Conservation (phyloP, 2,329 filamentous ascomycete genomes). For the Lasiodiplodia sp. region DNA sequence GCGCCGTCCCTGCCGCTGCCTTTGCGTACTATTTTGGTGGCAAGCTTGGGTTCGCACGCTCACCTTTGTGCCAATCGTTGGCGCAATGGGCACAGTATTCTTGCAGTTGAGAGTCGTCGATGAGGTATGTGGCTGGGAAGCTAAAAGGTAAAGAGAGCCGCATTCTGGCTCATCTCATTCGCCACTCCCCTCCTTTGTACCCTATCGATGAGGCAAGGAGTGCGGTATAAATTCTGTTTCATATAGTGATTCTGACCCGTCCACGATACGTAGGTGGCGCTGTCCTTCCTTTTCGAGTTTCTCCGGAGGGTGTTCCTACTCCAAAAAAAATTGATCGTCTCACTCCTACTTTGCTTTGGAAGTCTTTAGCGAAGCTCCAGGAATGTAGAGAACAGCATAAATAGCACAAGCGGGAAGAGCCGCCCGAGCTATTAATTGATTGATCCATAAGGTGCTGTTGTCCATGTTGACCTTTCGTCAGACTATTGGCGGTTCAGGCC, state of each 20-base stretch:
- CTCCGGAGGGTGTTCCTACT: no score
- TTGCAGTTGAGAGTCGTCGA: neutral
- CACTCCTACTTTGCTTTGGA: no score
- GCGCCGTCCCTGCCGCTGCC: neutral
- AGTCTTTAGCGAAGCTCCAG: no score
- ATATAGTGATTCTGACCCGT: neutral
- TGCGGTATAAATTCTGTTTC: neutral
- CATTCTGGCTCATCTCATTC: neutral
- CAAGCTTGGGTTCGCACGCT: neutral
- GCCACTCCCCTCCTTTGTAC: neutral
- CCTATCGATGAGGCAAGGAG: neutral
- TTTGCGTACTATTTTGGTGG: neutral
- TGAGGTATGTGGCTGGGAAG: neutral
- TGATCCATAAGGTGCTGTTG: neutral
- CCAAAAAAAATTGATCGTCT: no score
- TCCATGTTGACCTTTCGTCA: neutral
- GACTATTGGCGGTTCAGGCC: neutral
- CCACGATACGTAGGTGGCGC: neutral
- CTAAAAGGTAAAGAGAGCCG: constrained; percentile 8
- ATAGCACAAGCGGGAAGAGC: no score
- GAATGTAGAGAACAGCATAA: no score
- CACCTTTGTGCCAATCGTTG: neutral
- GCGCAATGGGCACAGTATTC: neutral
- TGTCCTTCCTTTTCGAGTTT: neutral
- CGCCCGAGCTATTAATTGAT: neutral